Evolutionary conservation across 805 yeast genomes (phyloP).

Genomic region (Jamesozyma spencerorum): DNA sequence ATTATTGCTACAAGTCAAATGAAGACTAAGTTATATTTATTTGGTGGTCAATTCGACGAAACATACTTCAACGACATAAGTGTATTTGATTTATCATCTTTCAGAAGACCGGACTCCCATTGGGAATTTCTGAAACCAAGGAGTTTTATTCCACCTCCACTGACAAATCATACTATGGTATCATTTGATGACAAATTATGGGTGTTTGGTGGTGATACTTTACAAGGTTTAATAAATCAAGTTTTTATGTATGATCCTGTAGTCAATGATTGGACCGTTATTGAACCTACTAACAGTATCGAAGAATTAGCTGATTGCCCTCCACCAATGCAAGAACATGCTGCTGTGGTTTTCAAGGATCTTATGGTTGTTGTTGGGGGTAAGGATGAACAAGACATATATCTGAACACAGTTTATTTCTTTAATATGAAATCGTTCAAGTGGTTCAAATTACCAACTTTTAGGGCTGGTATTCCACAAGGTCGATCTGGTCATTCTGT

Average conservation of each 20-base stretch:
- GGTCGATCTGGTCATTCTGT: conserved; percentile 88
- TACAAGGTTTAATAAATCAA: conserved; percentile 59
- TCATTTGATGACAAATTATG: conserved; percentile 70
- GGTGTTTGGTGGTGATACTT: conserved; percentile 88
- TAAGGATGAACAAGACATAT: conserved; percentile 61
- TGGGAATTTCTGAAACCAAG: conserved; percentile 69
- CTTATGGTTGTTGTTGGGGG: conserved; percentile 86
- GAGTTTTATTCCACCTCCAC: conserved; percentile 51
- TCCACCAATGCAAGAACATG: conserved; percentile 84
- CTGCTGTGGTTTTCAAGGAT: conserved; percentile 71
- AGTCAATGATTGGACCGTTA: conserved; percentile 57
- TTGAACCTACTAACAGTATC: conserved; percentile 41
- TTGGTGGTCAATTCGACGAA: conserved; percentile 92
- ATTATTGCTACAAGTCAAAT: conserved; percentile 57
- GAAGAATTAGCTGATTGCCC: conserved; percentile 34
- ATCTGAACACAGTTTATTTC: conserved; percentile 59
- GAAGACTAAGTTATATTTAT: conserved; percentile 59
- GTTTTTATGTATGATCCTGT: conserved; percentile 73
- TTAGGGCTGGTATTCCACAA: conserved; percentile 47
- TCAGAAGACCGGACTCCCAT: conserved; percentile 70
- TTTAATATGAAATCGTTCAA: conserved; percentile 61
- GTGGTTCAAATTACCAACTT: conserved; percentile 57
- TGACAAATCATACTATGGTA: conserved; percentile 86
- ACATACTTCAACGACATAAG: conserved; percentile 74
- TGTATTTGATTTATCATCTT: conserved; percentile 77